phyloP scores from a whole-genome alignment of 1,139 yeast species.

The Yamadazyma conglobata region DNA sequence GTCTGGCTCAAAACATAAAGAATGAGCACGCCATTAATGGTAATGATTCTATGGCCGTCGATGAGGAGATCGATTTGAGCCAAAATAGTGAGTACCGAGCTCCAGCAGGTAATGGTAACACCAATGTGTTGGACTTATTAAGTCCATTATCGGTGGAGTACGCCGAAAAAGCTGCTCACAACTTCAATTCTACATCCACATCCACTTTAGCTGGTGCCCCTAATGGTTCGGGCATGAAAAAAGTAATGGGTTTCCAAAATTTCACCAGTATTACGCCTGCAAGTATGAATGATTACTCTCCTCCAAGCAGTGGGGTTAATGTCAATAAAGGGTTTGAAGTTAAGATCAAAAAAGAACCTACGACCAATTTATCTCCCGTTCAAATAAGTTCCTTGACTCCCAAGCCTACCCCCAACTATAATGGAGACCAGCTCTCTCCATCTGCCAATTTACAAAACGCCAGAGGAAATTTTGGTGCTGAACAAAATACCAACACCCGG shows the following conservation, averaged over 20 bases:
- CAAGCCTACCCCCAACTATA: conserved; percentile 8
- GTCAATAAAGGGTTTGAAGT: conserved; percentile 4
- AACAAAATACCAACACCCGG: neutral
- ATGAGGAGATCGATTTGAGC: neutral
- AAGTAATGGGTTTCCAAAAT: conserved; percentile 7
- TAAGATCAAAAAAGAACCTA: conserved; percentile 13
- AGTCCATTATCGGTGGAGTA: conserved; percentile 43
- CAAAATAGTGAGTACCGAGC: no score
- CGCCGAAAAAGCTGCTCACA: conserved; percentile 18
- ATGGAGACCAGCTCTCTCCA: conserved; percentile 3
- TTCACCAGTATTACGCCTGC: conserved; percentile 24
- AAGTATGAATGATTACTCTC: conserved; percentile 28
- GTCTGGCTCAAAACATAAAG: no score
- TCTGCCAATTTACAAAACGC: no score
- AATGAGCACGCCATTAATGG: conserved; percentile 4
- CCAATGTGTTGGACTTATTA: conserved; percentile 31
- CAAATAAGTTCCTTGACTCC: conserved; percentile 12
- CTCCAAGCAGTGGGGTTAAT: conserved; percentile 11
- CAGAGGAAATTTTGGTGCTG: neutral
- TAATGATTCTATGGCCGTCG: conserved; percentile 1
- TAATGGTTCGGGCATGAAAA: conserved; percentile 3
- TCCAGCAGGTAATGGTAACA: no score
- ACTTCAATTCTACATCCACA: conserved; percentile 8
- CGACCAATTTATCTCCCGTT: conserved; percentile 15
- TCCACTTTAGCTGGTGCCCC: conserved; percentile 3